Conservation (phyloP, 306 rosid genomes). For the Pueraria montana region DNA sequence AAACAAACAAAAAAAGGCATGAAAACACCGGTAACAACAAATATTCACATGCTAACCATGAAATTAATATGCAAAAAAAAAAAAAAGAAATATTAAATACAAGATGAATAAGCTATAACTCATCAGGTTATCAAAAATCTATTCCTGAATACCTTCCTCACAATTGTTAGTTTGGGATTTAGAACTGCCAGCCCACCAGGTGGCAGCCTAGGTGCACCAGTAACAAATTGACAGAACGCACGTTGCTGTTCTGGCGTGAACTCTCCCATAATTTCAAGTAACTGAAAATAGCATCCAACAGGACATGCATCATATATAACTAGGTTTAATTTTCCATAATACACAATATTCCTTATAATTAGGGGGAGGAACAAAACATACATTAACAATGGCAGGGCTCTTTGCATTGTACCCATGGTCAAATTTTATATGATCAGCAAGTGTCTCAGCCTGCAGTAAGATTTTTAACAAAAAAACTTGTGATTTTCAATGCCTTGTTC, state of each 20-base stretch:
- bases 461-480: background rate
- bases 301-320: constrained; percentile 41
- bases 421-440: constrained; percentile 86
- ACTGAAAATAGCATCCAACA: constrained; percentile 57
- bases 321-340: constrained; percentile 11
- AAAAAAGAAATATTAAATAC: background rate
- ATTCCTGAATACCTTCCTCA: constrained; percentile 73
- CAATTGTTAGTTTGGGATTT: constrained; percentile 89
- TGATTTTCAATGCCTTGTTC: background rate
- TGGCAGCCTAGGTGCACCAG: constrained; percentile 97
- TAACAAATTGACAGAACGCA: constrained; percentile 93
- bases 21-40: constrained; percentile 4
- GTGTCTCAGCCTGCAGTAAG: constrained; percentile 75
- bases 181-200: constrained; percentile 93
- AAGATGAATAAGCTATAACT: background rate
- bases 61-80: background rate
- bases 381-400: constrained; percentile 89
- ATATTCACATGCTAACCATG: constrained; percentile 2
- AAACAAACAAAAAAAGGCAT: background rate
- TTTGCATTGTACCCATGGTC: constrained; percentile 95
- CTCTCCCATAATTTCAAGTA: constrained; percentile 96
- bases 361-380: constrained; percentile 44
- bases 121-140: background rate
- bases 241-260: constrained; percentile 92
- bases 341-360: constrained; percentile 7